phyloP scores from a whole-genome alignment of 2,329 filamentous ascomycete genomes.

The Sordariomycetes sp. region DNA sequence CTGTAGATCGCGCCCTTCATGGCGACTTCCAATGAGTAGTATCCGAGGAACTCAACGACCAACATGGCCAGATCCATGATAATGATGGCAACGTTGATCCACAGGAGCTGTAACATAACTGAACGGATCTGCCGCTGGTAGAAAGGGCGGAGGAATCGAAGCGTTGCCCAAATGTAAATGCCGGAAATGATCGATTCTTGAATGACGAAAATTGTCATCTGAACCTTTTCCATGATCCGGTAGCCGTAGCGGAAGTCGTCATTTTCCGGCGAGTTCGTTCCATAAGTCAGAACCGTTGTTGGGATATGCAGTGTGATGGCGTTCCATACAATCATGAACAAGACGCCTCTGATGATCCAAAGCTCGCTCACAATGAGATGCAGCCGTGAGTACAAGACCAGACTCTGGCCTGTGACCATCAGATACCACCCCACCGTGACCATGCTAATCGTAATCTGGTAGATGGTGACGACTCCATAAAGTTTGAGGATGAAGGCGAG shows the following conservation, averaged over 20 bases:
- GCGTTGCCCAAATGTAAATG: conserved; percentile 35
- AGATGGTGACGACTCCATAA: conserved; percentile 10
- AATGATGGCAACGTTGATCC: conserved; percentile 27
- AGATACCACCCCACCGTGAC: conserved; percentile 9
- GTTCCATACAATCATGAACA: conserved; percentile 46
- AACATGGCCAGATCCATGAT: conserved; percentile 24
- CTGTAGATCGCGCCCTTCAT: conserved; percentile 19
- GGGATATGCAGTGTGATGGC: conserved; percentile 39
- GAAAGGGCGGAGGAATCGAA: no score
- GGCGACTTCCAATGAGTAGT: conserved; percentile 13
- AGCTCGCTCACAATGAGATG: conserved; percentile 45
- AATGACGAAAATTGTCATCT: conserved; percentile 41
- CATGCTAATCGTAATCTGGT: not conserved
- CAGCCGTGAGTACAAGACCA: conserved; percentile 51
- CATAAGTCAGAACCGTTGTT: conserved; percentile 43
- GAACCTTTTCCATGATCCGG: conserved; percentile 33
- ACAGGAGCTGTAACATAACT: conserved; percentile 22
- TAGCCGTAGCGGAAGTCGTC: conserved; percentile 14
- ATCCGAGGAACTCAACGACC: conserved; percentile 12
- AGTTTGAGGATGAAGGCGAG: conserved; percentile 32
- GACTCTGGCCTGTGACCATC: conserved; percentile 49
- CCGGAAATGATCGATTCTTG: conserved; percentile 41
- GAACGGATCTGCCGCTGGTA: no score
- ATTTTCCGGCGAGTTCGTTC: conserved; percentile 22
- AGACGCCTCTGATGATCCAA: conserved; percentile 32